phyloP scores from a whole-genome alignment of 768 basidiomycete genomes.

The Hemileccinum rubropunctum region DNA sequence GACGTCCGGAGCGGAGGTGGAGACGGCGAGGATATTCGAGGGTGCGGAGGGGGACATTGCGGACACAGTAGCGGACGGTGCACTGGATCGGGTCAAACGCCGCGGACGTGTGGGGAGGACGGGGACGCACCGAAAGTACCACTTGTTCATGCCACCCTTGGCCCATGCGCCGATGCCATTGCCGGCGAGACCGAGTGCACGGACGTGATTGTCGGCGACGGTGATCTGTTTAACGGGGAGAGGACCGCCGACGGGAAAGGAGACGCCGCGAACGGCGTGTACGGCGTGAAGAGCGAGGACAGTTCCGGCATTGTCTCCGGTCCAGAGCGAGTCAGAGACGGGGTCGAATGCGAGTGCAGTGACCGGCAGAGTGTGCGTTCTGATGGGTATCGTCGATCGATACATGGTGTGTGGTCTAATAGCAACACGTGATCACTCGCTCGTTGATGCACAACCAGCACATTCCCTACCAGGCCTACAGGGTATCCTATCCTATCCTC shows the following conservation, averaged over 20 bases:
- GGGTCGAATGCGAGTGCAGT: slow-evolving; percentile 88
- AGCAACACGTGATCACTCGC: slow-evolving; percentile 16
- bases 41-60: slow-evolving; percentile 48
- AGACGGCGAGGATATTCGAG: slow-evolving; percentile 57
- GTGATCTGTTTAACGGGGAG: slow-evolving; percentile 70
- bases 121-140: slow-evolving; percentile 63
- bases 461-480: slow-evolving; percentile 53
- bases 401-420: slow-evolving; percentile 15
- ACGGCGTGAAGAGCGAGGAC: slow-evolving; percentile 67
- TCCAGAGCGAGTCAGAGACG: slow-evolving; percentile 86
- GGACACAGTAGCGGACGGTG: slow-evolving; percentile 31
- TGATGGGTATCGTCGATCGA: slow-evolving; percentile 17
- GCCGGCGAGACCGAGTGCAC: slow-evolving; percentile 57
- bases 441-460: no score
- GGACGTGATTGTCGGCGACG: slow-evolving; percentile 77
- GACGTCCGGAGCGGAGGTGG: slow-evolving; percentile 59
- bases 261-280: slow-evolving; percentile 64
- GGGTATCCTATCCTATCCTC: slow-evolving; percentile 29
- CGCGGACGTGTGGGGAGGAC: background rate
- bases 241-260: slow-evolving; percentile 68
- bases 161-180: slow-evolving; percentile 75
- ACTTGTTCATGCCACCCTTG: slow-evolving; percentile 84
- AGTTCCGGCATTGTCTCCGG: slow-evolving; percentile 69
- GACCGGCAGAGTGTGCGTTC: slow-evolving; percentile 42
- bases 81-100: slow-evolving; percentile 28